These are phyloP conservation scores for Pulchroboletus neoregius DNA, from an alignment of 1,284 basidiomycete species.

Conservation along the genomic window DNA sequence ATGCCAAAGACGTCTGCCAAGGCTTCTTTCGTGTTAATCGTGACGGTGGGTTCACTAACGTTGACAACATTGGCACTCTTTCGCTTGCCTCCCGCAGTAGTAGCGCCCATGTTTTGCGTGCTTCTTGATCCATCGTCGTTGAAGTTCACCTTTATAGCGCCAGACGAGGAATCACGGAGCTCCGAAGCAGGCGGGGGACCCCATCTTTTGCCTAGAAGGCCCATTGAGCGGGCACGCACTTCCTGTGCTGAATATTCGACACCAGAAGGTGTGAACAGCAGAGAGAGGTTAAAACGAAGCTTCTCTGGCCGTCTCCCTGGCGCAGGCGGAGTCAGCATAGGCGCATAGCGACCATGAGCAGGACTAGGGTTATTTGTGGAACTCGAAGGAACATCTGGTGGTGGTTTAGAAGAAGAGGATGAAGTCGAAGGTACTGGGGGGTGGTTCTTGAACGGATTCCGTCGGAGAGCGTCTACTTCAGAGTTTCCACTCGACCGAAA, in stretches of 20 bases:
- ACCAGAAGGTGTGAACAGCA: conserved; percentile 64
- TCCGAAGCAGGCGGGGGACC: conserved; percentile 56
- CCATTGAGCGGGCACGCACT: conserved; percentile 71
- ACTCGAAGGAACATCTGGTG: conserved; percentile 16
- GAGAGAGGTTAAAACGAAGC: conserved; percentile 57
- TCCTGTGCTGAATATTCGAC: conserved; percentile 73
- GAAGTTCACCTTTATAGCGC: conserved; percentile 43
- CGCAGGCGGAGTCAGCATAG: conserved; percentile 61
- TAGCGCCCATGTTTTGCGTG: conserved; percentile 38
- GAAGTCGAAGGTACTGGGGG: conserved; percentile 30
- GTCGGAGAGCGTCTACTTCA: conserved; percentile 43
- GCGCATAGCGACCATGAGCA: conserved; percentile 51
- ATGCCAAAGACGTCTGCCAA: conserved; percentile 90
- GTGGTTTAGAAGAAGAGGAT: conserved; percentile 29
- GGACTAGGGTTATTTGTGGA: conserved; percentile 14
- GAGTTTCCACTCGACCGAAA: conserved; percentile 22
- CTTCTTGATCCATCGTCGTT: conserved; percentile 50
- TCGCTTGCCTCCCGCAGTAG: conserved; percentile 33
- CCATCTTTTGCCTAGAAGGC: conserved; percentile 79
- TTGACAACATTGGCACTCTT: conserved; percentile 34
- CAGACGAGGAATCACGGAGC: conserved; percentile 29
- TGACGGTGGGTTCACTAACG: conserved; percentile 58
- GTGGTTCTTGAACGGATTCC: conserved; percentile 55
- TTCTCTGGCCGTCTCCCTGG: conserved; percentile 70
- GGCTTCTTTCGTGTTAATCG: conserved; percentile 86